Conservation (phyloP, 1,284 basidiomycete genomes). For the Trichosporon coremiiforme region DNA sequence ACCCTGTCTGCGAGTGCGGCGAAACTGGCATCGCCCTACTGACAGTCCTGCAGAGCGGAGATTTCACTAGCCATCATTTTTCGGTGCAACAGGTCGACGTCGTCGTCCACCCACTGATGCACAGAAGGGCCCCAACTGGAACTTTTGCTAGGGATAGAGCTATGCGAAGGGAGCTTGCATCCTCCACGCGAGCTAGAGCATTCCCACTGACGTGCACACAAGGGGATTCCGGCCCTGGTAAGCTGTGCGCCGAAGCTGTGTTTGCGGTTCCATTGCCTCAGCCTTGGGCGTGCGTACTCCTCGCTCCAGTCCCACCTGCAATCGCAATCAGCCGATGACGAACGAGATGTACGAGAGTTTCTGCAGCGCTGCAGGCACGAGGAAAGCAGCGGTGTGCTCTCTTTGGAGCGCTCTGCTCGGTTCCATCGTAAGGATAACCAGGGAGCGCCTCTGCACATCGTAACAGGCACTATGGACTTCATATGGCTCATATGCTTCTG, state of each 20-base stretch:
- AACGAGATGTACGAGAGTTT: not conserved
- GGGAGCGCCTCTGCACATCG: not conserved
- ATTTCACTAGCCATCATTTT: not conserved
- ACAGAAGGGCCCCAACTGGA: not conserved
- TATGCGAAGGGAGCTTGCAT: not conserved
- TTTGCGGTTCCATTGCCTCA: not conserved
- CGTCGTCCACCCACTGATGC: not conserved
- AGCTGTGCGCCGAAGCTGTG: not conserved
- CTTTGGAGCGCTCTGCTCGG: not conserved
- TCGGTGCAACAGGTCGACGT: constrained; percentile 1
- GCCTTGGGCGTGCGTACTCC: not conserved
- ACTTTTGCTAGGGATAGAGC: not conserved
- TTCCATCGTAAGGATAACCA: not conserved
- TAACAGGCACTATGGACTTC: not conserved
- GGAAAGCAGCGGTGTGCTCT: not conserved
- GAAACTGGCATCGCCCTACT: not conserved
- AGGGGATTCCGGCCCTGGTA: not conserved
- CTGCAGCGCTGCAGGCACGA: not conserved
- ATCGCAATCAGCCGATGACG: not conserved
- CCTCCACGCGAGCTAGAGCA: not conserved
- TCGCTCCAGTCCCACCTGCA: not conserved
- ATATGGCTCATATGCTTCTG: not conserved
- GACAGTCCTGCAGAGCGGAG: not conserved
- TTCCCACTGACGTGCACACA: not conserved
- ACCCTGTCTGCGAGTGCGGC: not conserved